Base-by-base conservation (phyloP, 352 stramenopile species). In the Pythium pyrilobum region DNA sequence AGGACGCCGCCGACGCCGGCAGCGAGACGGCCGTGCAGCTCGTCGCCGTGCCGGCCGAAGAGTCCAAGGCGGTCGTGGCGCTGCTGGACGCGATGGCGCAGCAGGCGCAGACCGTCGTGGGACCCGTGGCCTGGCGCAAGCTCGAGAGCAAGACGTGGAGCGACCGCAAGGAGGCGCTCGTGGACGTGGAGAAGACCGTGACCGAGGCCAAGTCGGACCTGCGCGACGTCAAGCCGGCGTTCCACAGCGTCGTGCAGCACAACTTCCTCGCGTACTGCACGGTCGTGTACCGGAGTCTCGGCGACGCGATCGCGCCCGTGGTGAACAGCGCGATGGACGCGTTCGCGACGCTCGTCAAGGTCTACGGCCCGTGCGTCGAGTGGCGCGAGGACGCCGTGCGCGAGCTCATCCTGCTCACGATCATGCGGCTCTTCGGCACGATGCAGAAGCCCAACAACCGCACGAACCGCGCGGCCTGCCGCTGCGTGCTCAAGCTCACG, bases 101-200 rank as follows among this genome's bases (percentile, higher is more conserved):
- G 3, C 64, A 64, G 13, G 82, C 82, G 0, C 66, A 84, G 21
- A 61, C 38, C 3, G 53, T 89, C 3, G 61, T 89, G 12, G 82
- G 82, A 0, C 82, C 82, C 3, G 82, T 92, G 4, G 61, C 59
- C 15, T 90, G 76, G 77, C 74, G 76, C 20, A 92, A 92, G 39
- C 72, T 90, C 36, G 77, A 85, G 32, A 89, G 79, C 55, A 91
- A 90, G 56, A 87, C 74, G 27, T 92, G 82, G 80, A 91, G 78
- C 44, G 82, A 92, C 54, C 70, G 82, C 21, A 89, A 89, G 47
- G 82, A 92, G 28, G 80, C 82, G n/a, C 63, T 92, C 4, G 62
- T 87, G 5, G 80, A 87, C 41, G 54, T 89, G 16, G 82, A 90
- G 36, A 88, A 85, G 24, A 69, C 55, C 20, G 78, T 92, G 37